Conservation (phyloP, 2,329 filamentous ascomycete species). For the Alternaria tenuissima region DNA sequence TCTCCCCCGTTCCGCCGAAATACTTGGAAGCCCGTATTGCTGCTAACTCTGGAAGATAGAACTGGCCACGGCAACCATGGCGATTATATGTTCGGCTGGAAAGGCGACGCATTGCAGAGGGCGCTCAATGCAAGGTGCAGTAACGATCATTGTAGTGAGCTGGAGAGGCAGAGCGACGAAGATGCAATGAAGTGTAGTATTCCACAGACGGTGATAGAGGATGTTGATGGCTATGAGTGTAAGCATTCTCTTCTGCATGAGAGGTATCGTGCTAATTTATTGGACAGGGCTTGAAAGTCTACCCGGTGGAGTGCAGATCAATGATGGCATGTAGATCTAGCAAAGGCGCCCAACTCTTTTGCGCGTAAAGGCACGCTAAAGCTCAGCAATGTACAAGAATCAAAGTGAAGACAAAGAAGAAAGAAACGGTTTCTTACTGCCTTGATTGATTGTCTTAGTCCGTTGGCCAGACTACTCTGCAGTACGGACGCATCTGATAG, state of each 20-base stretch:
- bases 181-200: slow-evolving; percentile 40
- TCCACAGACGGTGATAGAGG: slow-evolving; percentile 39
- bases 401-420: too few relatives aligned
- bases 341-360: background rate
- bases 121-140: slow-evolving; percentile 39
- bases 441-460: too few relatives aligned
- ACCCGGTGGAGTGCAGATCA: slow-evolving; percentile 33
- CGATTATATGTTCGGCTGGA: slow-evolving; percentile 40
- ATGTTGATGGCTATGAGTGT: slow-evolving; percentile 24
- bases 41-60: slow-evolving; percentile 20
- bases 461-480: too few relatives aligned
- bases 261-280: background rate
- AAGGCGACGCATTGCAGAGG: slow-evolving; percentile 40
- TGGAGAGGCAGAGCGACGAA: slow-evolving; percentile 37
- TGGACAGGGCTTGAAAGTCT: slow-evolving; percentile 27
- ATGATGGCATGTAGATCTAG: slow-evolving; percentile 16
- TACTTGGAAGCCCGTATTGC: background rate
- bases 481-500: too few relatives aligned
- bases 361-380: too few relatives aligned
- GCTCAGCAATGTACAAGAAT: too few relatives aligned
- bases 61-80: slow-evolving; percentile 40
- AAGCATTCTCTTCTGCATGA: background rate
- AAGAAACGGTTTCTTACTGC: too few relatives aligned
- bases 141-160: slow-evolving; percentile 38
- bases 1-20: background rate